Conservation (phyloP, 2,329 filamentous ascomycete species). For the Neoarthrinium moseri region DNA sequence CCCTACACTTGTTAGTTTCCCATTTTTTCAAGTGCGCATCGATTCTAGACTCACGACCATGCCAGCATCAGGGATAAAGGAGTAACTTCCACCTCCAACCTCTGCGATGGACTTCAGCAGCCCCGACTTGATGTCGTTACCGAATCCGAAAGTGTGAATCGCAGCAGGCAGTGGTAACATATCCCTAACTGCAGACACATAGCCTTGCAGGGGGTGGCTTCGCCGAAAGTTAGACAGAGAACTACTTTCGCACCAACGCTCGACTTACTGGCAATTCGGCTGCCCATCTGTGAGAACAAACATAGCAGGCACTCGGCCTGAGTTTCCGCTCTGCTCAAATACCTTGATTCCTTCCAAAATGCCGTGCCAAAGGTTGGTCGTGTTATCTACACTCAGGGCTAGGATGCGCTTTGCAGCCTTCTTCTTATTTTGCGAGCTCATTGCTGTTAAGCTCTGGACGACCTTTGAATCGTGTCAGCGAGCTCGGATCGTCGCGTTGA, state of each 20-base stretch:
- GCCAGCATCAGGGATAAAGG: constrained; percentile 60
- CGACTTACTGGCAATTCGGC: constrained; percentile 50
- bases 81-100: constrained; percentile 54
- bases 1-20: constrained; percentile 29
- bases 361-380: constrained; percentile 60
- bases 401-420: constrained; percentile 39
- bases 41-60: constrained; percentile 46
- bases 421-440: constrained; percentile 47
- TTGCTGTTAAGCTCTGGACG: constrained; percentile 44
- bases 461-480: constrained; percentile 20
- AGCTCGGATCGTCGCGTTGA: no score
- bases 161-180: constrained; percentile 39
- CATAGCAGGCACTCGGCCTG: constrained; percentile 44
- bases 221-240: background rate
- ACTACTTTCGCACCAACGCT: background rate
- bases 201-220: constrained; percentile 49
- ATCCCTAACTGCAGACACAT: constrained; percentile 50
- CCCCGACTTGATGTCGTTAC: constrained; percentile 46
- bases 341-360: constrained; percentile 48
- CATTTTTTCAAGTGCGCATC: background rate
- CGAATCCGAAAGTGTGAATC: constrained; percentile 56
- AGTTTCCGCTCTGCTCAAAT: constrained; percentile 33
- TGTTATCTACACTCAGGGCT: constrained; percentile 32
- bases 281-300: constrained; percentile 55
- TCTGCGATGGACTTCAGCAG: constrained; percentile 61